A percentile compares a stretch with the other conserved stretches of the same genome.
Evolutionary conservation across 768 basidiomycete species (phyloP).

Genomic region (Agrocybe praecox): DNA sequence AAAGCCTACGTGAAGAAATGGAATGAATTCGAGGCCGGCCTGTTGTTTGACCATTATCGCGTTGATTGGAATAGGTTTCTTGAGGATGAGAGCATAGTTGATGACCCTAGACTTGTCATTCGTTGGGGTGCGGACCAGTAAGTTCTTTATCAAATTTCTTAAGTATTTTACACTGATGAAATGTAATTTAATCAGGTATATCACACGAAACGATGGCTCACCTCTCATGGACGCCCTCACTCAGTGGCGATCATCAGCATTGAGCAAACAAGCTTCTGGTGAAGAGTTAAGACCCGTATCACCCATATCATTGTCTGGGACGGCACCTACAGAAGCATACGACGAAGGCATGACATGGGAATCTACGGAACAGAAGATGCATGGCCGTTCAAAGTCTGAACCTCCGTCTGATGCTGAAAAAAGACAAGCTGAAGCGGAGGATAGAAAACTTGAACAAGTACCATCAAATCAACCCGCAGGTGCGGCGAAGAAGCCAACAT

Average conservation of each 20-base stretch:
- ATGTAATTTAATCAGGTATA: constrained; percentile 52
- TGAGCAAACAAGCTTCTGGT: constrained; percentile 16
- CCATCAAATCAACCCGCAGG: constrained; percentile 4
- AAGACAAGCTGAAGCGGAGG: constrained; percentile 10
- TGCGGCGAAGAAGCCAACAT: constrained; percentile 42
- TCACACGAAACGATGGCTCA: constrained; percentile 74
- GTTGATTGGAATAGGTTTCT: constrained; percentile 70
- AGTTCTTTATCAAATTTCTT: constrained; percentile 25
- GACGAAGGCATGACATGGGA: constrained; percentile 6
- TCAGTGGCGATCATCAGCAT: constrained; percentile 54
- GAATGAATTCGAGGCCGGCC: constrained; percentile 54
- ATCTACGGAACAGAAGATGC: constrained; percentile 4
- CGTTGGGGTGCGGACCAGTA: constrained; percentile 71
- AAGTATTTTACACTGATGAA: background rate
- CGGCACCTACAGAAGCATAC: background rate
- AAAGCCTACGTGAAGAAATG: constrained; percentile 11
- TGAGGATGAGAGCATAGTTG: constrained; percentile 60
- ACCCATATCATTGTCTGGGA: constrained; percentile 7
- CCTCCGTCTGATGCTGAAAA: constrained; percentile 11
- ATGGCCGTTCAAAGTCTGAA: constrained; percentile 20
- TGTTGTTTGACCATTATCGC: constrained; percentile 59
- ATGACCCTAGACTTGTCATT: constrained; percentile 69
- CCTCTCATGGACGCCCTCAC: constrained; percentile 76
- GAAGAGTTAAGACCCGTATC: constrained; percentile 18
- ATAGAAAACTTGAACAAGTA: constrained; percentile 6